Evolutionary conservation across 73 alveolate genomes (phyloP), one percentile per base, ranked within the genome.

Genomic region (Stentor coeruleus): DNA sequence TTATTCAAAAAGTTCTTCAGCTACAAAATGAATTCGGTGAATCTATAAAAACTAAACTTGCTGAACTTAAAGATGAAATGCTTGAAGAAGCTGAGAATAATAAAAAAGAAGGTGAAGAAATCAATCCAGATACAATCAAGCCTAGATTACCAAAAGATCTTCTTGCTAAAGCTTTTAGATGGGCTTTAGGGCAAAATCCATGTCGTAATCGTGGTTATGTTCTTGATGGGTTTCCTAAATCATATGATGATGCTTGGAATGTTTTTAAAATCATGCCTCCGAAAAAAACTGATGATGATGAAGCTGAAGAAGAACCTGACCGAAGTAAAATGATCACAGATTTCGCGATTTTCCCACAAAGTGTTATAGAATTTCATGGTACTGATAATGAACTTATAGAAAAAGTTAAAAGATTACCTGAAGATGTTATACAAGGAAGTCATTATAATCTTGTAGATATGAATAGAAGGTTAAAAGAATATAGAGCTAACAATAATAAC

Each of bases 191-290:
- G 31, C 81, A 90, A 74, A 90, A 90, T 76, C 91, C 86, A 41
- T 91, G 98, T 87, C 88, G 98, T 85, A 93, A 95, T 85, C 82
- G 99, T 58, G 99, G 99, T 3, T 95, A 91, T 87, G 88, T 95
- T 39, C 89, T 95, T 38, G 98, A 93, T 75, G 99, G 99, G 15
- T 95, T 73, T 87, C 99, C 99, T 1, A 85, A 91, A 57, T 89
- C 89, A 59, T 84, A 80, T 74, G 84, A 75, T 59, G 97, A 92
- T 59, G 94, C 96, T 55, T 79, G 88, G 84, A 93, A 92, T 38
- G 84, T 92, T 40, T 92, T 93, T 86, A 58, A 88, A 59, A 37
- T 38, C 30, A 87, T 73, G 59, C 84, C 74, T 42, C 86, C 86
- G 30, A 87, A 87, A 33, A 84, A 82, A 35, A 89, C 38, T 57